These are phyloP conservation scores for Pistacia integerrima DNA, from an alignment of 345 rosid genomes.

Conservation along the genomic window DNA sequence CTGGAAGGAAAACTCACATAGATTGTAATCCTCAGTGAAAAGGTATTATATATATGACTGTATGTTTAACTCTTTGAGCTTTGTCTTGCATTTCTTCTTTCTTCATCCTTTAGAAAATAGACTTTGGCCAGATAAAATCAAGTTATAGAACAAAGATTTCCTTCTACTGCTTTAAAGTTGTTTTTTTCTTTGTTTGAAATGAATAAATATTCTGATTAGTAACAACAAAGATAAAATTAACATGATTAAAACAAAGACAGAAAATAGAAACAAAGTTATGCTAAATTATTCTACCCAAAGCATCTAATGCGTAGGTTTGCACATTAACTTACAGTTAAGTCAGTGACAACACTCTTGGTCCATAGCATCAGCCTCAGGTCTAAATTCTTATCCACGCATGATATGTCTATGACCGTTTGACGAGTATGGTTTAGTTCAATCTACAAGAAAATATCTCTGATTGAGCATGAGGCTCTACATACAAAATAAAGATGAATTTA, in stretches of 20 bases:
- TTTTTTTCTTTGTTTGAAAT: too few relatives aligned
- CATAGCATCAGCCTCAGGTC: neutral
- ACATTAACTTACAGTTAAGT: slow-evolving; percentile 27
- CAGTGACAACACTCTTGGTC: neutral
- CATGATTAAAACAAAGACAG: too few relatives aligned
- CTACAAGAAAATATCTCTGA: neutral
- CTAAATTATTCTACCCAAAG: too few relatives aligned
- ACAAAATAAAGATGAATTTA: too few relatives aligned
- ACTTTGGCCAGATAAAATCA: neutral
- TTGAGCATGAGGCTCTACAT: neutral
- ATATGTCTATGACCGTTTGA: neutral
- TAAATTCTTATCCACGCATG: neutral
- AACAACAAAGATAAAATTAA: too few relatives aligned
- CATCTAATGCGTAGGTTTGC: too few relatives aligned
- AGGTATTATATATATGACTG: neutral
- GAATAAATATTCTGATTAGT: too few relatives aligned
- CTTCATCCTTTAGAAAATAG: neutral
- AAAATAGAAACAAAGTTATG: too few relatives aligned
- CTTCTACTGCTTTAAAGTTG: too few relatives aligned
- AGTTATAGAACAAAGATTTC: neutral
- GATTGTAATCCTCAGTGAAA: neutral
- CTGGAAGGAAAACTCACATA: too few relatives aligned
- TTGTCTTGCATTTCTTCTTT: neutral
- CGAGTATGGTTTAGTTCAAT: neutral
- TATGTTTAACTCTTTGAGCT: neutral